phyloP scores from a whole-genome alignment of 371 early-diverging fungal genomes.

The Syncephalis plumigaleata region DNA sequence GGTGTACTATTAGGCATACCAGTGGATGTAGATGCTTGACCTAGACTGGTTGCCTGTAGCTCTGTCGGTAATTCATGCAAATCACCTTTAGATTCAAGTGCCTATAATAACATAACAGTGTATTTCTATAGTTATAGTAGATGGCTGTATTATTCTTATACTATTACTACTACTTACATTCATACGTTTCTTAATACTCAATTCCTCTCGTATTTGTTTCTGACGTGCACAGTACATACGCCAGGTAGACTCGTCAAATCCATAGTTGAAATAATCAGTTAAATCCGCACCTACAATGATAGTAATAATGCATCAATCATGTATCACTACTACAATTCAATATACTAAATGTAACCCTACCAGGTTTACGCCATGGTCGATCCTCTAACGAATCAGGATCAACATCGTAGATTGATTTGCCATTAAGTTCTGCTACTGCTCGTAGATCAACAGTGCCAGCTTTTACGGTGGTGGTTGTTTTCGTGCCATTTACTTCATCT shows the following conservation, averaged over 20 bases:
- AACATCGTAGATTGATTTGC: constrained; percentile 64
- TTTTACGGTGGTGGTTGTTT: constrained; percentile 13
- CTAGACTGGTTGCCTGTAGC: no score
- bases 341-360: constrained; percentile 6
- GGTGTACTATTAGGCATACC: no score
- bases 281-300: constrained; percentile 64
- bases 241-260: constrained; percentile 94
- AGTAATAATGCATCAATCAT: background rate
- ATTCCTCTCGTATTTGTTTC: constrained; percentile 49
- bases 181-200: background rate
- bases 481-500: constrained; percentile 7
- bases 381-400: constrained; percentile 82
- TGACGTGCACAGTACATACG: constrained; percentile 80
- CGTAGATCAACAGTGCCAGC: constrained; percentile 46
- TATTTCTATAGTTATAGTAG: no score
- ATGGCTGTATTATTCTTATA: no score
- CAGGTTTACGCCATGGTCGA: constrained; percentile 96
- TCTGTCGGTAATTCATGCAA: no score
- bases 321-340: background rate
- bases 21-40: no score
- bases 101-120: no score
- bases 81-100: no score
- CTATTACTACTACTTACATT: background rate
- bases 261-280: constrained; percentile 98
- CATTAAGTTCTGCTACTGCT: constrained; percentile 56